Base-by-base conservation (phyloP, 345 rosid genomes). In the Trapa incisa region DNA sequence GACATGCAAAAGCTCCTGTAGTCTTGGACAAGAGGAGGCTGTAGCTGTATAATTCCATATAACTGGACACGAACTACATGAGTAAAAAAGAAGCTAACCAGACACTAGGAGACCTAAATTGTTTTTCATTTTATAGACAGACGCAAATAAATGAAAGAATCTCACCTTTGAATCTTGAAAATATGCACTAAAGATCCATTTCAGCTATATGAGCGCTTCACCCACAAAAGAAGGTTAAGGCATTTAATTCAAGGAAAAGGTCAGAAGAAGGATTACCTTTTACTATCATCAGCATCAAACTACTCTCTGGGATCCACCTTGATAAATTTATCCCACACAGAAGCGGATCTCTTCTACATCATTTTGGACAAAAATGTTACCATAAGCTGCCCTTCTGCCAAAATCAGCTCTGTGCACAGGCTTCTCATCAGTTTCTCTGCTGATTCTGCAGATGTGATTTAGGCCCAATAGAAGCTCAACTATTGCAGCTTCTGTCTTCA, bases 401-500 rank as follows among this genome's bases (percentile, higher is more conserved):
- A 67, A 64, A 67, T 70, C 66, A 0, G 72, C 70, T 9, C 38
- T 58, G 38, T 29, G 33, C 22, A 38, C 42, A 54, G 71, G 43
- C 57, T 45, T 73, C 62, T 42, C 79, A 1, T 74, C 50, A 12
- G 37, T 56, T 58, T 72, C 82, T 61, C 66, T 65, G 14, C 67
- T 71, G 63, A 74, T 56, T 74, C 81, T 77, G 79, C 73, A 79
- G 48, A 84, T 61, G 63, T 80, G 82, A 76, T 80, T 80, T 47
- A 85, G 83, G 17, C 94, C 94, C 10, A 85, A 77, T 37, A 85
- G 83, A 66, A 85, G 87, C 73, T 87, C 90, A 0, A 62, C 73
- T 12, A 87, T 82, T 57, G 81, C 87, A 64, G 85, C 83, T 75
- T 87, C 94, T 4, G 90, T 85, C 72, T 84, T 85, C 42, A 75